These are phyloP conservation scores for Russula emetica DNA, from an alignment of 768 basidiomycete genomes.

Conservation along the genomic window DNA sequence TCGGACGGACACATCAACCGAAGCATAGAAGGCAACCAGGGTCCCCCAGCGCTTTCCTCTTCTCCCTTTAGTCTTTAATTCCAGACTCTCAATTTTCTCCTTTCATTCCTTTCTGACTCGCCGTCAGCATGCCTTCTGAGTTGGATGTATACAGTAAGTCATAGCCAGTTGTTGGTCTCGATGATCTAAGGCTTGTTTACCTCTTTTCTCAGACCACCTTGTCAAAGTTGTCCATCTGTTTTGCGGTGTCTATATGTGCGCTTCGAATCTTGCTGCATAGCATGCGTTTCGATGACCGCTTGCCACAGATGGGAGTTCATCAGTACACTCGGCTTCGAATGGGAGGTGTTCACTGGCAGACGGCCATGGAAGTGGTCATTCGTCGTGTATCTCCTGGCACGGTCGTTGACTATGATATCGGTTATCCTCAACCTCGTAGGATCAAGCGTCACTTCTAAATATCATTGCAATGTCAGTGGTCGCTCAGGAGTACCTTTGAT, in stretches of 20 bases:
- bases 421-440: constrained; percentile 21
- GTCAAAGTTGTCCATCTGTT: constrained; percentile 22
- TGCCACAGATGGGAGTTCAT: constrained; percentile 24
- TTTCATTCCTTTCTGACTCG: not conserved
- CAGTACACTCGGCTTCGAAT: constrained; percentile 24
- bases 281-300: not conserved
- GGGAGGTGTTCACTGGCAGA: constrained; percentile 25
- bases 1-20: not conserved
- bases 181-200: not conserved
- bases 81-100: not conserved
- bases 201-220: constrained; percentile 7
- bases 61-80: constrained; percentile 18
- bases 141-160: constrained; percentile 12
- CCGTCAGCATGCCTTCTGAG: constrained; percentile 9
- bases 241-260: constrained; percentile 22
- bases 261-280: not conserved
- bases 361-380: constrained; percentile 28
- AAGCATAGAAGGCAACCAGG: constrained; percentile 1
- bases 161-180: not conserved
- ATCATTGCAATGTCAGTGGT: constrained; percentile 22
- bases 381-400: constrained; percentile 18
- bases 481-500: not conserved
- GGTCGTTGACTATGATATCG: constrained; percentile 4
- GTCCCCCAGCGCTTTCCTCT: not conserved
- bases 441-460: constrained; percentile 6